Base-by-base conservation (phyloP, 2,329 filamentous ascomycete species). In the Microsporum ferrugineum region DNA sequence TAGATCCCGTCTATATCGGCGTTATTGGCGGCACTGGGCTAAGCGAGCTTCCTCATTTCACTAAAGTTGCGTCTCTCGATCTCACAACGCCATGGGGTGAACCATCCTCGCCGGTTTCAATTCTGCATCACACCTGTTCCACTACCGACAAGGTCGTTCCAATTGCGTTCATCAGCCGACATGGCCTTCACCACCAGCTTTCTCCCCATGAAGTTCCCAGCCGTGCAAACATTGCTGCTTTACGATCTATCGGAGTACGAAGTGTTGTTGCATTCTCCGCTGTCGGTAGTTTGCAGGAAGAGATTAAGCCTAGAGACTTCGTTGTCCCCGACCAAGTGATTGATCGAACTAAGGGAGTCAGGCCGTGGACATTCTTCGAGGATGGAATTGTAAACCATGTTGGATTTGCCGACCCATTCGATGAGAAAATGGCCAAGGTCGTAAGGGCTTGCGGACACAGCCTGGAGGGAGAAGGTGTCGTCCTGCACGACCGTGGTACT, bases 141-240 rank as follows among this genome's bases (percentile, higher is more conserved):
- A 84, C 88, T 64, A 84, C 79, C 59, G 79, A 80, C 68, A 78
- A 81, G 67, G 77, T 78, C 5, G 80, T 84, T 55, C 80, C 83
- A 12, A 78, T 99, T 65, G 94, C 94, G 61, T 99, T 99, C 80
- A 84, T 99, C 67, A 90, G 91, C 65, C 90, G 94, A 51, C 94
- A 99, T 76, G 94, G 94, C 66, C 73, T 85, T 10, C 81, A 94
- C 82, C 94, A 99, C 79, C 84, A 96, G 75, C 82, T 88, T 67
- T 90, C 91, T 4, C 94, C 94, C 0, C 91, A 96, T 72, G 94
- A 99, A 77, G 88, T 99, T n/a, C 91, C 91, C 63, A 84, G 86
- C 66, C 89, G 89, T 65, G 94, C 94, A 76, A 99, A 97, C 79
- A 95, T 99, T 70, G 92, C 94, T n/a, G 94, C 94, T n/a, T 81